phyloP scores from a whole-genome alignment of 1,139 yeast species.

The Magnusiomyces suaveolens region DNA sequence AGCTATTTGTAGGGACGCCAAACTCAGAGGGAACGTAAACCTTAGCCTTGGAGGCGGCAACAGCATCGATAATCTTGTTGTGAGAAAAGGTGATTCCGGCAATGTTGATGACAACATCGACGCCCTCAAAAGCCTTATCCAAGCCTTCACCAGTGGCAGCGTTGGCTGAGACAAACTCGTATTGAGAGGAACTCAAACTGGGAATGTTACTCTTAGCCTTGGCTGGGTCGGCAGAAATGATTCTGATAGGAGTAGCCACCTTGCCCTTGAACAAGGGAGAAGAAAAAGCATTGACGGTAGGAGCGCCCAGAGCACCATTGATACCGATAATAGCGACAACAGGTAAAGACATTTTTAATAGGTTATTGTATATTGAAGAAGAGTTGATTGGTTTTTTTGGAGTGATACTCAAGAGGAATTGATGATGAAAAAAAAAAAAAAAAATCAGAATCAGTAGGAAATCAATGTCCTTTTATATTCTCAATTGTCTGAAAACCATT shows the following conservation, averaged over 20 bases:
- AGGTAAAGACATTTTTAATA: constrained; percentile 11
- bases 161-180: constrained; percentile 17
- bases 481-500: no score
- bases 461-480: no score
- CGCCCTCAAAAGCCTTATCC: constrained; percentile 37
- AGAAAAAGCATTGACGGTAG: constrained; percentile 39
- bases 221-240: constrained; percentile 40
- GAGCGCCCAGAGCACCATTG: constrained; percentile 44
- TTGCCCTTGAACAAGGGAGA: constrained; percentile 39
- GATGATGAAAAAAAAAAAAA: no score
- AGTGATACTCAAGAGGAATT: no score
- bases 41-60: constrained; percentile 37
- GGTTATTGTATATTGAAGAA: no score
- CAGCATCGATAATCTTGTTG: constrained; percentile 29
- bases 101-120: constrained; percentile 45
- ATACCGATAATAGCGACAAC: constrained; percentile 45
- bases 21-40: constrained; percentile 55
- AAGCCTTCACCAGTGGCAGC: constrained; percentile 27
- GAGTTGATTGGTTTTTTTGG: no score
- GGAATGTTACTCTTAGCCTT: constrained; percentile 30
- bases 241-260: constrained; percentile 42
- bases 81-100: constrained; percentile 30
- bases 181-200: constrained; percentile 30
- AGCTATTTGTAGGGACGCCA: constrained; percentile 39
- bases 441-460: no score